These are phyloP conservation scores for Pavlovales sp. DNA, from an alignment of 208 protist genomes.

Conservation along the genomic window DNA sequence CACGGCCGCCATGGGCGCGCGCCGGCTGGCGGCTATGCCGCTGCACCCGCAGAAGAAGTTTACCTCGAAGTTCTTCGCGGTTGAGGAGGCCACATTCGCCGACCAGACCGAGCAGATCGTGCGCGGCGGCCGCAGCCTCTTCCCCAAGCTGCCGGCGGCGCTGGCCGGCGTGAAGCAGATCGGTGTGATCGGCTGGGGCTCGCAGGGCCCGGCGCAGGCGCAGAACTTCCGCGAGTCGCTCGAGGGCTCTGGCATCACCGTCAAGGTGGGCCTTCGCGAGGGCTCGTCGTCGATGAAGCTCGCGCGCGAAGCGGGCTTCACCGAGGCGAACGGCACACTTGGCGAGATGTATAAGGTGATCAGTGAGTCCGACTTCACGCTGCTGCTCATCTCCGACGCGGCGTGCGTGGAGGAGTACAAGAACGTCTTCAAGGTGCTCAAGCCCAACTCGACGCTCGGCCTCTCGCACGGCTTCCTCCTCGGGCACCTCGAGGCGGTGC, in stretches of 20 bases:
- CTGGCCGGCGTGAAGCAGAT: conserved; percentile 47
- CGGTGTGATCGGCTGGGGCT: conserved; percentile 51
- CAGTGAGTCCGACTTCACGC: conserved; percentile 33
- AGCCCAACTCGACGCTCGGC: conserved; percentile 40
- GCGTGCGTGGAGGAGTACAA: conserved; percentile 43
- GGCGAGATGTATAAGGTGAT: conserved; percentile 39
- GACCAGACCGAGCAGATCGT: not conserved
- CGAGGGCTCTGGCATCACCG: conserved; percentile 17
- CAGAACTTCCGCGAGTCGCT: conserved; percentile 48
- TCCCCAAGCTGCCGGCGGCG: conserved; percentile 27
- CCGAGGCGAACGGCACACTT: conserved; percentile 28
- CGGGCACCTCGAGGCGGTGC: conserved; percentile 20
- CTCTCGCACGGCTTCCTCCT: conserved; percentile 54
- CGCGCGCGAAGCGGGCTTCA: conserved; percentile 30
- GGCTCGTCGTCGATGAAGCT: conserved; percentile 29
- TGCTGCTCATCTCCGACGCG: conserved; percentile 50
- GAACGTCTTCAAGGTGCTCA: conserved; percentile 43
- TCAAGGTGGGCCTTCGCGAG: conserved; percentile 34
- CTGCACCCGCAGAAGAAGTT: not conserved
- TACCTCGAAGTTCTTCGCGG: not conserved
- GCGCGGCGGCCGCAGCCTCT: conserved; percentile 36
- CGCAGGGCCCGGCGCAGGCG: conserved; percentile 46
- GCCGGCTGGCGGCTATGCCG: not conserved
- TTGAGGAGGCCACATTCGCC: not conserved
- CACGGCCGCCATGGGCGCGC: not conserved